Evolutionary conservation across 768 basidiomycete genomes (phyloP).

Genomic region (Podaxis pistillaris): DNA sequence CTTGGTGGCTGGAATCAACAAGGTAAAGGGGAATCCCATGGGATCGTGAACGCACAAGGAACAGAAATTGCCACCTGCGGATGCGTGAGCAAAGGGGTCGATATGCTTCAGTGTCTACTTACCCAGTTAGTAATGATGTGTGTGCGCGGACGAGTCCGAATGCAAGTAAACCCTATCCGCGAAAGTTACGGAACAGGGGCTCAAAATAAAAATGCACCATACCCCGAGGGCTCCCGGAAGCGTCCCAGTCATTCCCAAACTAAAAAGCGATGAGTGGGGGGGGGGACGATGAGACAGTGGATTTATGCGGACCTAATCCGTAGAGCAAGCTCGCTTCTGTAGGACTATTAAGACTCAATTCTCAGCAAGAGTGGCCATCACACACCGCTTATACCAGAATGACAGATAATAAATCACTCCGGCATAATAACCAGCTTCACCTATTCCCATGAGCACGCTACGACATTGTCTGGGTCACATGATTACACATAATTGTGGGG

Average conservation of each 20-base stretch:
- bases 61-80: conserved; percentile 57
- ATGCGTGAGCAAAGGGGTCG: background rate
- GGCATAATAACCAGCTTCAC: conserved; percentile 59
- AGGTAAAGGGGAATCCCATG: background rate
- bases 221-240: conserved; percentile 56
- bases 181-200: background rate
- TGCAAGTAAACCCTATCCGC: conserved; percentile 47
- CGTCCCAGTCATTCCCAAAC: conserved; percentile 58
- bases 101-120: background rate
- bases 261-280: conserved; percentile 18
- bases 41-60: conserved; percentile 35
- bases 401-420: conserved; percentile 63
- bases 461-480: background rate
- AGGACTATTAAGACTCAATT: background rate
- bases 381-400: conserved; percentile 52
- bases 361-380: background rate
- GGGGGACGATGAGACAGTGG: background rate
- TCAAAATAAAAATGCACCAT: background rate
- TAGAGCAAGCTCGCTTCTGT: conserved; percentile 48
- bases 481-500: background rate
- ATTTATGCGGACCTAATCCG: conserved; percentile 39
- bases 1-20: conserved; percentile 23
- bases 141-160: conserved; percentile 55
- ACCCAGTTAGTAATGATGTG: conserved; percentile 32
- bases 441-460: conserved; percentile 59